Percentiles rank a stretch among this genome's conserved stretches.
phyloP scores from a whole-genome alignment of 176 grass and related monocot species.

The Poa pratensis region DNA sequence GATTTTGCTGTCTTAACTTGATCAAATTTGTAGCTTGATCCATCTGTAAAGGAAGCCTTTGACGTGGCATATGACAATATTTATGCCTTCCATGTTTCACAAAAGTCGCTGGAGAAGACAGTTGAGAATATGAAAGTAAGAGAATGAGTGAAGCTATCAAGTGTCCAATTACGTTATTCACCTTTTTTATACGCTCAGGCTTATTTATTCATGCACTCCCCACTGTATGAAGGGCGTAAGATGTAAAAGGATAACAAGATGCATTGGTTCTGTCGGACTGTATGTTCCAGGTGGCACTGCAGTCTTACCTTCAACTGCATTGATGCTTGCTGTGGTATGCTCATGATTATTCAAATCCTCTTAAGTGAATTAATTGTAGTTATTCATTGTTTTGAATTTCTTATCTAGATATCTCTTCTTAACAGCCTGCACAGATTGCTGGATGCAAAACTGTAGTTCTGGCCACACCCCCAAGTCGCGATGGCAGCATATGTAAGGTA shows the following conservation, averaged over 20 bases:
- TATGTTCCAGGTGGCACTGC: constrained; percentile 98
- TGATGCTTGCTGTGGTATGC: constrained; percentile 95
- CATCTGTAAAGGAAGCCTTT: constrained; percentile 86
- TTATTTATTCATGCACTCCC: constrained; percentile 21
- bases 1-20: constrained; percentile 27
- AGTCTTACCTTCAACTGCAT: constrained; percentile 90
- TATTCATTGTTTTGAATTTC: constrained; percentile 29
- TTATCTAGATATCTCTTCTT: constrained; percentile 44
- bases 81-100: constrained; percentile 89
- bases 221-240: constrained; percentile 74
- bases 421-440: constrained; percentile 94
- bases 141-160: not conserved
- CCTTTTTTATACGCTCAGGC: not conserved
- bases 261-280: constrained; percentile 85
- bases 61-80: constrained; percentile 96
- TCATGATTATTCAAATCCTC: constrained; percentile 37
- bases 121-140: constrained; percentile 95
- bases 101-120: constrained; percentile 77
- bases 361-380: not conserved
- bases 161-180: not conserved
- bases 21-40: constrained; percentile 77
- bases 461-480: constrained; percentile 80
- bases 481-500: constrained; percentile 98
- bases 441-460: constrained; percentile 92
- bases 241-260: constrained; percentile 93